phyloP scores from a whole-genome alignment of 148 eudicot genomes.

The Pouteria glomerata region DNA sequence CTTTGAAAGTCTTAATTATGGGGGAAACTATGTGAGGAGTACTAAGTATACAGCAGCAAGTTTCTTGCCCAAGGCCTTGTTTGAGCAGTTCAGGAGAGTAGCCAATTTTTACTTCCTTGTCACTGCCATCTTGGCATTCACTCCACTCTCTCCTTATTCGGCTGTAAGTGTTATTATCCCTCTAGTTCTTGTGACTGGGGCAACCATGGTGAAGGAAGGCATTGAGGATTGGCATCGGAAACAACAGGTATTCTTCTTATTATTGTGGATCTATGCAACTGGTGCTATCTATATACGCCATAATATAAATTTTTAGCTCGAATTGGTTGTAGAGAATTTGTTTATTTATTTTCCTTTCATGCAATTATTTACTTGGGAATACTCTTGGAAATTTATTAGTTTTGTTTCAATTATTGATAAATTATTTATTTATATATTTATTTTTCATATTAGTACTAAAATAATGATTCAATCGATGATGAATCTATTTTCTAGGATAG shows the following conservation, averaged over 20 bases:
- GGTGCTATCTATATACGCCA: background rate
- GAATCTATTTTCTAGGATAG: background rate
- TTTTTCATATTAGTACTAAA: no score
- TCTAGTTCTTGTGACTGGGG: slow-evolving; percentile 66
- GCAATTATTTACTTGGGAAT: background rate
- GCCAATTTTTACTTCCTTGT: slow-evolving; percentile 94
- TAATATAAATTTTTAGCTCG: background rate
- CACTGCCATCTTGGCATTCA: slow-evolving; percentile 60
- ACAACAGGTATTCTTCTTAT: slow-evolving; percentile 54
- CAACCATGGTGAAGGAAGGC: slow-evolving; percentile 85
- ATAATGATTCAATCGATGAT: background rate
- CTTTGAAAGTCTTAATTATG: slow-evolving; percentile 41
- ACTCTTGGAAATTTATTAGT: background rate
- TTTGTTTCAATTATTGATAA: background rate
- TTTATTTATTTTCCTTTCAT: background rate
- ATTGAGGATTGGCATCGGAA: slow-evolving; percentile 79
- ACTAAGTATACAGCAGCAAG: slow-evolving; percentile 76
- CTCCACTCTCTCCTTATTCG: slow-evolving; percentile 69
- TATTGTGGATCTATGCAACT: background rate
- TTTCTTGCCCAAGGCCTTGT: slow-evolving; percentile 86
- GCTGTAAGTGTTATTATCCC: slow-evolving; percentile 84
- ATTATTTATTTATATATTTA: no score
- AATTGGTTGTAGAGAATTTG: background rate
- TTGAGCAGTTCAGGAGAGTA: slow-evolving; percentile 98
- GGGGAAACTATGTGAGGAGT: slow-evolving; percentile 68